Conservation (phyloP, 306 rosid species). For the Biancaea sappan region DNA sequence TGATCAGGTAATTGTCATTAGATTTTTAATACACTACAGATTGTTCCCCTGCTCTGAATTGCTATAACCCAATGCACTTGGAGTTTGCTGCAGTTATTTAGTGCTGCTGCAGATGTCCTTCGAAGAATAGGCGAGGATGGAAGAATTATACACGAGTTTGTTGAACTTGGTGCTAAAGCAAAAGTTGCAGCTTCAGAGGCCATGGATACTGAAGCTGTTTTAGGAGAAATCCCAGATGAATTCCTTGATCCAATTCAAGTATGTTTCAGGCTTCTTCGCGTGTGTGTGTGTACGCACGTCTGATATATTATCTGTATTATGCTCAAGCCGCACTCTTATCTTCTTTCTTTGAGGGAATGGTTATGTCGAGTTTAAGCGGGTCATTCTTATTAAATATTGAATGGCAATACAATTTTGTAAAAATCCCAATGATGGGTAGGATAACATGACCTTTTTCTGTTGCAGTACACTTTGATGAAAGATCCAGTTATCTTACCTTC, state of each 20-base stretch:
- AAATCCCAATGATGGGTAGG: not conserved
- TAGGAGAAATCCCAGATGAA: conserved; percentile 99
- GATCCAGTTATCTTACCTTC: conserved; percentile 99
- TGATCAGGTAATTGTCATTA: conserved; percentile 66
- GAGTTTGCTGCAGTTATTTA: conserved; percentile 71
- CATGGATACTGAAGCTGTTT: conserved; percentile 87
- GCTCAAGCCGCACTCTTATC: not conserved
- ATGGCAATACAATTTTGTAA: not conserved
- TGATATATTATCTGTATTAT: not conserved
- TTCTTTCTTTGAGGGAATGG: not conserved
- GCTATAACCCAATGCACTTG: conserved; percentile 27
- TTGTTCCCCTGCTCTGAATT: conserved; percentile 6
- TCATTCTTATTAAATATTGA: not conserved
- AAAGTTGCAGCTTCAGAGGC: conserved; percentile 94
- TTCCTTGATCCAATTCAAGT: conserved; percentile 99
- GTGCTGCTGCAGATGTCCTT: conserved; percentile 89
- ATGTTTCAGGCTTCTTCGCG: conserved; percentile 26
- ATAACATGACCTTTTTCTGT: conserved; percentile 4
- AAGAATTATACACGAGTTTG: conserved; percentile 77
- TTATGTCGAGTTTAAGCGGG: not conserved
- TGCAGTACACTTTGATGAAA: conserved; percentile 96
- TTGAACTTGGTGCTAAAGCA: conserved; percentile 86
- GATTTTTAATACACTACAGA: not conserved
- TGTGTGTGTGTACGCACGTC: not conserved
- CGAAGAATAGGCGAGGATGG: conserved; percentile 83